Evolutionary conservation across 1,284 basidiomycete species (phyloP).

Genomic region (Ganoderma resinaceum): DNA sequence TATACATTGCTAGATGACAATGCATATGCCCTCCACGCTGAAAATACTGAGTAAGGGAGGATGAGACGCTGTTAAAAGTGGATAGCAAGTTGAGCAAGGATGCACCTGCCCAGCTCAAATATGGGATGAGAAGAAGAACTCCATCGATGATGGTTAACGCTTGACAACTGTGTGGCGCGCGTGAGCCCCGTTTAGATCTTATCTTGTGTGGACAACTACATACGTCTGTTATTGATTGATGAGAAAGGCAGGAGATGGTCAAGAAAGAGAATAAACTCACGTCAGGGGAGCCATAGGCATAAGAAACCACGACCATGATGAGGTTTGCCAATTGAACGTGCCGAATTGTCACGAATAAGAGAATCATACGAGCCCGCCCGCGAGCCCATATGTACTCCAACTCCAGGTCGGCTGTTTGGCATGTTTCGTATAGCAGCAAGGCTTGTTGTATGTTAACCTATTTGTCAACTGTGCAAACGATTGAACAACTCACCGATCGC

Average conservation of each 20-base stretch:
- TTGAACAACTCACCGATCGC: neutral
- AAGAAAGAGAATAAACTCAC: neutral
- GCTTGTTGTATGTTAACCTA: neutral
- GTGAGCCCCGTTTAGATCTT: neutral
- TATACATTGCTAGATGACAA: neutral
- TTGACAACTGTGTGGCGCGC: neutral
- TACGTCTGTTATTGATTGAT: neutral
- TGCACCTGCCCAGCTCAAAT: neutral
- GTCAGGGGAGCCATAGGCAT: neutral
- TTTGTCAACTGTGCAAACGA: neutral
- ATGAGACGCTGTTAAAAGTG: neutral
- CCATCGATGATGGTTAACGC: neutral
- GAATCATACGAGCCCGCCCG: neutral
- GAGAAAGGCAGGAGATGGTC: neutral
- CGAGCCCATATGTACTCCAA: neutral
- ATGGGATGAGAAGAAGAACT: neutral
- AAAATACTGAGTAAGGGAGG: neutral
- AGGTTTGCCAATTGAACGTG: neutral
- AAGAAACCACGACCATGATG: neutral
- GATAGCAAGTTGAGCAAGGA: neutral
- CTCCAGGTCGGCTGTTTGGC: neutral
- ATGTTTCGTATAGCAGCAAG: neutral
- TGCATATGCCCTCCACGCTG: constrained; percentile 1
- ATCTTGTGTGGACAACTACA: neutral
- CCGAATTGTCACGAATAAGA: neutral